Evolutionary conservation across 2,329 filamentous ascomycete genomes (phyloP).

Genomic region (Keithomyces neogunnii): DNA sequence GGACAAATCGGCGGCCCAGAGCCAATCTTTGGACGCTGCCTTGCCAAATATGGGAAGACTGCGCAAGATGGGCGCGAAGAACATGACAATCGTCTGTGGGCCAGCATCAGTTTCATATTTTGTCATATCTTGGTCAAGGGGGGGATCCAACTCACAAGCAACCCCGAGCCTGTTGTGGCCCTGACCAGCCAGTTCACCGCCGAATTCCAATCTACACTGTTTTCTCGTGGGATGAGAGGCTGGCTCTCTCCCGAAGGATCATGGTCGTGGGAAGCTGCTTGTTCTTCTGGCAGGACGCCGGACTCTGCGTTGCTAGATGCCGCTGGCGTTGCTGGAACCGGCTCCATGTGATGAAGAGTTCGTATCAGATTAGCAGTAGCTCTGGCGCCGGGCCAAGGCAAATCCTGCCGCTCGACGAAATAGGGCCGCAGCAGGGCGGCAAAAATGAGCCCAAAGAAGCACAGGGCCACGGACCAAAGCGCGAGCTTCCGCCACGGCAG

Average conservation of each 20-base stretch:
- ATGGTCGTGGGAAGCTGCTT: neutral
- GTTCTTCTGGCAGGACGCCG: neutral
- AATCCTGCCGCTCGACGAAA: neutral
- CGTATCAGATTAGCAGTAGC: neutral
- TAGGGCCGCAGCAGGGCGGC: neutral
- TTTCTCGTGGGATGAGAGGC: neutral
- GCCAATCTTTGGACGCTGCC: neutral
- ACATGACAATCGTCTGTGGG: slow-evolving; percentile 1
- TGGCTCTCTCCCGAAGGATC: neutral
- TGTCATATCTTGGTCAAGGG: neutral
- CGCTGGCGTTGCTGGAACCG: neutral
- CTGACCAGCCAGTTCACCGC: neutral
- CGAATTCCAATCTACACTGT: neutral
- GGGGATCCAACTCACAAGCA: neutral
- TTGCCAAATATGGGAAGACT: slow-evolving; percentile 1
- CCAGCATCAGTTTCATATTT: neutral
- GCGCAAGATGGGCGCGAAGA: neutral
- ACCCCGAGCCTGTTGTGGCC: neutral
- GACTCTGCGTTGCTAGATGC: neutral
- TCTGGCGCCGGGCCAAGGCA: neutral
- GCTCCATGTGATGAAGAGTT: neutral
- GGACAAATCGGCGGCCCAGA: slow-evolving; percentile 1
- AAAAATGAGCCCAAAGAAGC: slow-evolving; percentile 2
- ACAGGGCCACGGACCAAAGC: neutral
- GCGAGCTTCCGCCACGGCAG: neutral